Base-by-base conservation (phyloP, 257 asterid genomes). In the Oldenlandia corymbosa region DNA sequence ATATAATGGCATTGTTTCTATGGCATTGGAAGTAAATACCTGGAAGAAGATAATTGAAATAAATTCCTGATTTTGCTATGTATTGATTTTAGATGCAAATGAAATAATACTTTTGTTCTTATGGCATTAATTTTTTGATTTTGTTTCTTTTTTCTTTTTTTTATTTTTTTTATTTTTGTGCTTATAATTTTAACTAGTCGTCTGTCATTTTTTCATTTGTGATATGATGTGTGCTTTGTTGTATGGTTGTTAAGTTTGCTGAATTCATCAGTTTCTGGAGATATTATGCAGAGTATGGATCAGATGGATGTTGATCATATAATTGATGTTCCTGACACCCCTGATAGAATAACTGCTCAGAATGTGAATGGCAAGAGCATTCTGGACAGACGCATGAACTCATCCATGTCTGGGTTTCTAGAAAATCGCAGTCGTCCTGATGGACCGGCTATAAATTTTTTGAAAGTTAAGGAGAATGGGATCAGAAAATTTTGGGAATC, bases 261-360 rank as follows among this genome's bases (percentile, higher is more conserved):
- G 9, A 18, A 60, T 23, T 1, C 16, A 26, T 30, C 21, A n/a
- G n/a, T 64, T 3, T 9, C 13, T 68, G 62, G 21, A 14, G 58
- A 42, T 24, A 28, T 71, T 68, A 21, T 78, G 56, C 85, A 91
- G 93, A 71, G 28, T 60, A 84, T 85, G 91, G 93, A 91, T 75
- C 74, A 55, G 16, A 73, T 87, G 86, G 88, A 81, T 65, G 54
- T 74, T 41, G 97, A 82, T 76, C 64, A 66, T 47, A 31, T 68
- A 13, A 32, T 71, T 51, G 95, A 81, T 68, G 80, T 88, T 72
- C 96, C 96, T 3, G 97, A 85, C 68, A 88, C 96, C 74, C 97
- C 97, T 1, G 89, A 82, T 64, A 78, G 88, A 74, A 73, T 79
- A 50, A 64, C 74, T 45, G 64, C 74, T 12, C 75, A 37, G 52